Percentiles rank a stretch among this genome's conserved stretches.
These are phyloP conservation scores for Holtermannia corniformis DNA, from an alignment of 768 basidiomycete genomes.

Conservation along the genomic window DNA sequence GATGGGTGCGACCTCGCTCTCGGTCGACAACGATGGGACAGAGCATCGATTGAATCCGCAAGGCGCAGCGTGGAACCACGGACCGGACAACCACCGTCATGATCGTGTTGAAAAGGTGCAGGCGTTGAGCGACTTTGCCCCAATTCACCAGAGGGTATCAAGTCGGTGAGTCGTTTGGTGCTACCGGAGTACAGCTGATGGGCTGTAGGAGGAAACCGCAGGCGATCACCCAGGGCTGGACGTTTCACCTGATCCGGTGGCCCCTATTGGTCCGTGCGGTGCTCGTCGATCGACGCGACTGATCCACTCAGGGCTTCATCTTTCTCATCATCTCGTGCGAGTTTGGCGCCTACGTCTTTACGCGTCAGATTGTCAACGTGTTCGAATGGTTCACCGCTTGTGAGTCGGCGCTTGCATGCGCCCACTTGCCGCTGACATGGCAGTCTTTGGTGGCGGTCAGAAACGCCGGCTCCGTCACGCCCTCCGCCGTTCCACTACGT, in stretches of 20 bases:
- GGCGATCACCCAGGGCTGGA: conserved; percentile 52
- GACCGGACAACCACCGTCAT: conserved; percentile 14
- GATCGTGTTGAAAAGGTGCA: conserved; percentile 39
- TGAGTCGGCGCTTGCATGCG: conserved; percentile 40
- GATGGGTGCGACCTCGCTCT: conserved; percentile 41
- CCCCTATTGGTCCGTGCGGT: conserved; percentile 52
- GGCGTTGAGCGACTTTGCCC: conserved; percentile 46
- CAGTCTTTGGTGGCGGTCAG: conserved; percentile 62
- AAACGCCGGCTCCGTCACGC: conserved; percentile 68
- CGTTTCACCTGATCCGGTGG: conserved; percentile 74
- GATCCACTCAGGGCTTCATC: conserved; percentile 58
- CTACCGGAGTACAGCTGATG: background rate
- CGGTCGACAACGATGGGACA: background rate
- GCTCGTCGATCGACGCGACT: background rate
- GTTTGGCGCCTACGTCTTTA: conserved; percentile 67
- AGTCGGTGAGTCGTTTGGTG: conserved; percentile 46
- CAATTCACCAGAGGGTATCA: conserved; percentile 72
- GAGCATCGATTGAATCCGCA: background rate
- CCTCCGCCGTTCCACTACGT: conserved; percentile 63
- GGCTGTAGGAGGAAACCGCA: conserved; percentile 42
- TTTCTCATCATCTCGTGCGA: conserved; percentile 72
- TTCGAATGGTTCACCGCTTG: conserved; percentile 90
- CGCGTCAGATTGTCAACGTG: conserved; percentile 84
- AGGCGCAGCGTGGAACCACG: conserved; percentile 20
- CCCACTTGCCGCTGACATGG: background rate